These are phyloP conservation scores for Meyerozyma guilliermondii DNA, from an alignment of 1,139 yeast species.

Conservation along the genomic window DNA sequence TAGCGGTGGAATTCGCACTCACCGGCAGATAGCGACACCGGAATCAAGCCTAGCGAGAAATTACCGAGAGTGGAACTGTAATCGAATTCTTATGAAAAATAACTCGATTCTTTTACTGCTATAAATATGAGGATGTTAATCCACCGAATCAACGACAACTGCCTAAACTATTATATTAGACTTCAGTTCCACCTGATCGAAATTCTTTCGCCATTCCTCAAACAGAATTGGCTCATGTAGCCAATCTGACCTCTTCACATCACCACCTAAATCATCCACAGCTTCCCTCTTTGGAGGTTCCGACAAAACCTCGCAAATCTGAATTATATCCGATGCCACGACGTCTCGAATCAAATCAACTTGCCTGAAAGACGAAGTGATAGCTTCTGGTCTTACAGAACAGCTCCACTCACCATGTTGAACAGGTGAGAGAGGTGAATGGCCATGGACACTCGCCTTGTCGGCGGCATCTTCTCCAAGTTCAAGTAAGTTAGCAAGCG, in stretches of 20 bases:
- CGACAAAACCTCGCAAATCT: conserved; percentile 21
- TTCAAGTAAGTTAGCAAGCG: conserved; percentile 47
- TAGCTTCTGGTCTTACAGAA: conserved; percentile 40
- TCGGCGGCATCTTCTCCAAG: conserved; percentile 31
- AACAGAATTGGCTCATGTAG: conserved; percentile 33
- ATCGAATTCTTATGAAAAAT: too few relatives aligned
- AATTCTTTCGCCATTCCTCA: conserved; percentile 36
- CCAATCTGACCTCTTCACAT: conserved; percentile 15
- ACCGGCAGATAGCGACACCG: background rate
- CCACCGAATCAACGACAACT: background rate
- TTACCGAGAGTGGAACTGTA: too few relatives aligned
- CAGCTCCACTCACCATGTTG: conserved; percentile 37
- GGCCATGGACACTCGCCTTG: conserved; percentile 7
- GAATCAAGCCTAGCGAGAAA: too few relatives aligned
- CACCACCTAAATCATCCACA: conserved; percentile 17
- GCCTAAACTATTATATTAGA: background rate
- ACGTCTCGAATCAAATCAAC: conserved; percentile 32
- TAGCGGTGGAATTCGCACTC: background rate
- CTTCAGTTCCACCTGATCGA: conserved; percentile 6
- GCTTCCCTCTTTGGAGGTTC: conserved; percentile 19
- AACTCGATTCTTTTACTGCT: too few relatives aligned
- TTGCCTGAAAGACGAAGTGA: conserved; percentile 44
- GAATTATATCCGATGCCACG: conserved; percentile 25
- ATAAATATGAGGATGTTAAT: too few relatives aligned
- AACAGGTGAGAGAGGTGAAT: conserved; percentile 30